Conservation (phyloP, 2,329 filamentous ascomycete genomes). For the Penicillium sp. region DNA sequence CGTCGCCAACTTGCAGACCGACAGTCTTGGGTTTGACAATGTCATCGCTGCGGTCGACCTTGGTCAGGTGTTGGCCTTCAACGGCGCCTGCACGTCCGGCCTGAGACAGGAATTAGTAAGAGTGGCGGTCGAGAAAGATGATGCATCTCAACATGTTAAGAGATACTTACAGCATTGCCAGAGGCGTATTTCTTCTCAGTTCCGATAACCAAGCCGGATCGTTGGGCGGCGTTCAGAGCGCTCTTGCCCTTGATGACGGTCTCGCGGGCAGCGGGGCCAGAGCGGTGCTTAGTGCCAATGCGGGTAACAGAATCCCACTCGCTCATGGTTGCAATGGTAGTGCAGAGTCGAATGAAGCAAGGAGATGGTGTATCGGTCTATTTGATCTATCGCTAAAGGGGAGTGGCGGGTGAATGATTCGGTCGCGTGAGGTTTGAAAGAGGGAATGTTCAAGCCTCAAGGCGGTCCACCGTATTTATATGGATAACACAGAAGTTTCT, state of each 20-base stretch:
- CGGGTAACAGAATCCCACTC: slow-evolving; percentile 91
- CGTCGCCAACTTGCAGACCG: slow-evolving; percentile 77
- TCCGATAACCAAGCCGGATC: slow-evolving; percentile 73
- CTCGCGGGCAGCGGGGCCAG: slow-evolving; percentile 72
- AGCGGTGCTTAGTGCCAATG: slow-evolving; percentile 85
- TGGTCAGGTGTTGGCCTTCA: slow-evolving; percentile 94
- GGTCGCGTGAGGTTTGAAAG: slow-evolving; percentile 37
- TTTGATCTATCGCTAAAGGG: slow-evolving; percentile 26
- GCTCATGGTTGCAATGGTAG: slow-evolving; percentile 57
- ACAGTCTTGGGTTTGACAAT: slow-evolving; percentile 97
- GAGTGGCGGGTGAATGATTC: slow-evolving; percentile 25
- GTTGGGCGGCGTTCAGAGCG: slow-evolving; percentile 86
- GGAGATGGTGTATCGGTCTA: background rate
- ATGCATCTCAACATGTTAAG: background rate
- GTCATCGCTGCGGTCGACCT: slow-evolving; percentile 96
- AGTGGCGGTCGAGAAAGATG: slow-evolving; percentile 2
- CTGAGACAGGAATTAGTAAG: slow-evolving; percentile 36
- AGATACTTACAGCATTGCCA: slow-evolving; percentile 74
- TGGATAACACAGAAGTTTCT: slow-evolving; percentile 46
- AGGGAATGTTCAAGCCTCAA: slow-evolving; percentile 28
- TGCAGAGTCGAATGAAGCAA: background rate
- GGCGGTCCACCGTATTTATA: slow-evolving; percentile 39
- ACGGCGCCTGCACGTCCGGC: slow-evolving; percentile 52
- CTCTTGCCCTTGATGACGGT: slow-evolving; percentile 85
- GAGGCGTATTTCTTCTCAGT: slow-evolving; percentile 91